These are phyloP conservation scores for Ambrosiella cleistominuta DNA, from an alignment of 2,329 filamentous ascomycete species.

Conservation along the genomic window DNA sequence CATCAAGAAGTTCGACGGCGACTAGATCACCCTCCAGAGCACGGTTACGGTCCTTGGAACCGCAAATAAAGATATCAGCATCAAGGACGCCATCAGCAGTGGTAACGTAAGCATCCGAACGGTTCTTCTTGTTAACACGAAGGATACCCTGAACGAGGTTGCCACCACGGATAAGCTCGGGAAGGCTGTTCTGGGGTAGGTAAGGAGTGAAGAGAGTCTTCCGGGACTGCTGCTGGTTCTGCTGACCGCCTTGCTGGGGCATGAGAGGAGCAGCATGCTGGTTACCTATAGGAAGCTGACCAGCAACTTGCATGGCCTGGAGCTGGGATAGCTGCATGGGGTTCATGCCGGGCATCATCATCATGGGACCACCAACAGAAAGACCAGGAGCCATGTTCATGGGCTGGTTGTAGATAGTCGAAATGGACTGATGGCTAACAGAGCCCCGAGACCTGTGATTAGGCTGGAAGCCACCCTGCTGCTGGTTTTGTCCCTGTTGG, in stretches of 20 bases:
- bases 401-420: conserved; percentile 70
- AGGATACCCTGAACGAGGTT: conserved; percentile 93
- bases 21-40: conserved; percentile 92
- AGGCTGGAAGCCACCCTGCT: conserved; percentile 56
- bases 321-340: conserved; percentile 77
- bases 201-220: conserved; percentile 99
- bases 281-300: conserved; percentile 44
- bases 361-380: conserved; percentile 48
- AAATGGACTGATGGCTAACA: conserved; percentile 54
- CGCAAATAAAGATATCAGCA: conserved; percentile 98
- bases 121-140: conserved; percentile 98
- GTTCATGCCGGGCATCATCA: conserved; percentile 72
- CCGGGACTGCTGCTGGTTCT: conserved; percentile 62
- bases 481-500: conserved; percentile 24
- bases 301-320: conserved; percentile 78
- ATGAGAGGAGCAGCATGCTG: conserved; percentile 24
- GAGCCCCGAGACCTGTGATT: conserved; percentile 77
- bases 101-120: conserved; percentile 93
- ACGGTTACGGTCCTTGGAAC: conserved; percentile 95
- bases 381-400: conserved; percentile 75
- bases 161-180: conserved; percentile 75
- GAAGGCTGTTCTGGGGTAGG: conserved; percentile 81
- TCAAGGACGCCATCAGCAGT: conserved; percentile 75
- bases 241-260: conserved; percentile 47
- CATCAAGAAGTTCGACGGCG: conserved; percentile 86